Percentiles rank a stretch among this genome's conserved stretches.
phyloP scores from a whole-genome alignment of 805 yeast species.

The Wickerhamomyces canadensis region DNA sequence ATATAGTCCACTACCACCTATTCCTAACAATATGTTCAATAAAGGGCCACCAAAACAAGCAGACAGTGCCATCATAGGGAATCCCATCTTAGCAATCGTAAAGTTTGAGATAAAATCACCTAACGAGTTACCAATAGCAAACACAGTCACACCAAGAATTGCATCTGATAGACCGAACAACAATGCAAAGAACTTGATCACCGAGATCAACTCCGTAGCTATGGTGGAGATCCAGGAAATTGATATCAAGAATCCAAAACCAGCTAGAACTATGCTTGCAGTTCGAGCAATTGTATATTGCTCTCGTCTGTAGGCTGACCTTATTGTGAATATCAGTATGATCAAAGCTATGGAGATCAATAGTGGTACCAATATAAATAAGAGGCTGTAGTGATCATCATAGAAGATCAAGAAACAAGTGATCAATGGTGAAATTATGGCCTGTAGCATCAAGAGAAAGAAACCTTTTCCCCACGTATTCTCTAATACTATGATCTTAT shows the following conservation, averaged over 20 bases:
- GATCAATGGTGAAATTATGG: conserved; percentile 26
- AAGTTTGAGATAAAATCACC: conserved; percentile 86
- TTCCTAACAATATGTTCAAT: conserved; percentile 67
- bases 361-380: conserved; percentile 3
- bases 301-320: conserved; percentile 2
- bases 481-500: conserved; percentile 18
- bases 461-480: conserved; percentile 16
- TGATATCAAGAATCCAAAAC: conserved; percentile 62
- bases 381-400: conserved; percentile 4
- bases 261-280: conserved; percentile 20
- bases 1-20: conserved; percentile 67
- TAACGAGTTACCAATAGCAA: conserved; percentile 89
- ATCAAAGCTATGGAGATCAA: conserved; percentile 5
- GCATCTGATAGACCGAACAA: conserved; percentile 66
- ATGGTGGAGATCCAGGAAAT: conserved; percentile 63
- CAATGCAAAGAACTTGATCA: conserved; percentile 57
- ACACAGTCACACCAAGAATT: conserved; percentile 79
- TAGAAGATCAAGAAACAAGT: conserved; percentile 11
- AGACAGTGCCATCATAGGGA: conserved; percentile 86
- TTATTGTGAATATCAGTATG: conserved; percentile 1
- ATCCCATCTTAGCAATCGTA: conserved; percentile 79
- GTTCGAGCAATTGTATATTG: background rate
- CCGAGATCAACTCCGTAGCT: conserved; percentile 46
- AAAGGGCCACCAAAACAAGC: conserved; percentile 96
- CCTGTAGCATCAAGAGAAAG: conserved; percentile 25